Conservation (phyloP, 768 basidiomycete genomes). For the Amanita fuliginea region DNA sequence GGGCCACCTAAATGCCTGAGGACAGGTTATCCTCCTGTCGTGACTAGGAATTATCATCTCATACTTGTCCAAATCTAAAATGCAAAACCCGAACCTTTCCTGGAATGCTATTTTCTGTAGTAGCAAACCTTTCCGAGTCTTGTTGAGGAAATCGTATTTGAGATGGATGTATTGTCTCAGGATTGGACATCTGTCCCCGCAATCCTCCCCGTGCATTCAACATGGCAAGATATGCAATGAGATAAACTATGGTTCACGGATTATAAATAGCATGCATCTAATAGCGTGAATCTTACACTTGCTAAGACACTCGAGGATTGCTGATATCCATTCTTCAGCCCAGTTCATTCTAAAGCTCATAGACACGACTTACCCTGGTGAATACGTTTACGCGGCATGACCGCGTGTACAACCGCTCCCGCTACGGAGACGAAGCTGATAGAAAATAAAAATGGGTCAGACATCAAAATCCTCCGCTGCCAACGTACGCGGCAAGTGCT, state of each 20-base stretch:
- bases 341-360: not conserved
- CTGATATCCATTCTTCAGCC: slow-evolving; percentile 12
- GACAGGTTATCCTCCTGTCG: not conserved
- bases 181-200: slow-evolving; percentile 21
- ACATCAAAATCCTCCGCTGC: not conserved
- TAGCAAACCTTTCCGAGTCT: slow-evolving; percentile 8
- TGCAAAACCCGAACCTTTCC: slow-evolving; percentile 12
- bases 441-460: not conserved
- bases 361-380: slow-evolving; percentile 27
- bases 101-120: slow-evolving; percentile 4
- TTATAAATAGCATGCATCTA: not conserved
- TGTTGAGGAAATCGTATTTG: slow-evolving; percentile 14
- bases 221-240: slow-evolving; percentile 45
- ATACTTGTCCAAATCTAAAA: too few species aligned
- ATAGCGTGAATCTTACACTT: slow-evolving; percentile 27
- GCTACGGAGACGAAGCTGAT: slow-evolving; percentile 29
- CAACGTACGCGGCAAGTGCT: slow-evolving; percentile 28
- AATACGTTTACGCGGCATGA: slow-evolving; percentile 45
- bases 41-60: too few species aligned
- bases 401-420: not conserved
- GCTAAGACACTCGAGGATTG: slow-evolving; percentile 39
- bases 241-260: slow-evolving; percentile 28
- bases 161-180: slow-evolving; percentile 33
- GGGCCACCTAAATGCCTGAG: too few species aligned
- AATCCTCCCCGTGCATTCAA: slow-evolving; percentile 36